Evolutionary conservation across 208 protist species (phyloP).

Genomic region (Acanthamoeba lugdunensis): DNA sequence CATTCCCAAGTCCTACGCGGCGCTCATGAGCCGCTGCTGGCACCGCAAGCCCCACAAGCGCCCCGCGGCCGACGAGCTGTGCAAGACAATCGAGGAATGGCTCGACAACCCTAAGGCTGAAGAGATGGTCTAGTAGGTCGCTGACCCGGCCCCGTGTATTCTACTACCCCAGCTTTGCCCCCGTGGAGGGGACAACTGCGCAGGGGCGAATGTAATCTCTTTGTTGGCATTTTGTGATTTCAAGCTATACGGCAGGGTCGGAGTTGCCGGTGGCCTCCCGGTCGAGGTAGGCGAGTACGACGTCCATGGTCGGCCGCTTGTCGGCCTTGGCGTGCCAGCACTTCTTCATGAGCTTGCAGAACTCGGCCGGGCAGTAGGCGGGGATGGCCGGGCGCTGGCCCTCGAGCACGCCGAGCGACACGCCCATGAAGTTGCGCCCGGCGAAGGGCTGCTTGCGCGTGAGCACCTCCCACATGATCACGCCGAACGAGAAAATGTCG

Average conservation of each 20-base stretch:
- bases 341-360: not conserved
- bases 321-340: too few relatives aligned
- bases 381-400: not conserved
- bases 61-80: not conserved
- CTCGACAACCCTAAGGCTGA: not conserved
- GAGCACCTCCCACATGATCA: not conserved
- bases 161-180: too few relatives aligned
- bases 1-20: not conserved
- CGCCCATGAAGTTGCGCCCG: slow-evolving; percentile 1
- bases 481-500: not conserved
- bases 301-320: too few relatives aligned
- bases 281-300: too few relatives aligned
- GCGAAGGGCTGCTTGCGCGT: slow-evolving; percentile 1
- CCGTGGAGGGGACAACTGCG: too few relatives aligned
- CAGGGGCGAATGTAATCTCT: too few relatives aligned
- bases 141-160: too few relatives aligned
- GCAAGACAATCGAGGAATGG: not conserved
- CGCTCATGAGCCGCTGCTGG: not conserved
- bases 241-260: too few relatives aligned
- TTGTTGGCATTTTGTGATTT: too few relatives aligned
- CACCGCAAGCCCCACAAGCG: slow-evolving; percentile 23
- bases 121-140: too few relatives aligned
- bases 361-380: not conserved
- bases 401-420: not conserved
- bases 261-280: too few relatives aligned